Evolutionary conservation across 1,139 yeast species (phyloP).

Genomic region (Tardiomyces blankii): DNA sequence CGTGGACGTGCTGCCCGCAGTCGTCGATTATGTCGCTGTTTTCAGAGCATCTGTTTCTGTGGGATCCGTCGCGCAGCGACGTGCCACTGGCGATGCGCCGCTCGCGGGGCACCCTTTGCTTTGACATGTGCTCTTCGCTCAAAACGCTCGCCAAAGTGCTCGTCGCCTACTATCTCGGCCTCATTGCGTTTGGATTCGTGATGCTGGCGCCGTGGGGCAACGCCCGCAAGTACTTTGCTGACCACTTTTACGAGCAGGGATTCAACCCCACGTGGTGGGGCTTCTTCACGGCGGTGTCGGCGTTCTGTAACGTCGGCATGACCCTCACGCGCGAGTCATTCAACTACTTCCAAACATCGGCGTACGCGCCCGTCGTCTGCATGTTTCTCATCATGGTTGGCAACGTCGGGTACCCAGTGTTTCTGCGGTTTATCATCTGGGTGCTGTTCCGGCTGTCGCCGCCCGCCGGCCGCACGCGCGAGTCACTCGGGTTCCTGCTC

Average conservation of each 20-base stretch:
- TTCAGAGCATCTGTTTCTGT: constrained; percentile 52
- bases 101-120: constrained; percentile 31
- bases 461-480: constrained; percentile 39
- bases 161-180: constrained; percentile 59
- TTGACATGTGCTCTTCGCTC: constrained; percentile 45
- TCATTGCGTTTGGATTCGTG: constrained; percentile 50
- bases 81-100: constrained; percentile 43
- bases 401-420: constrained; percentile 85
- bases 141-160: constrained; percentile 63
- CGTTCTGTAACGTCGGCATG: constrained; percentile 76
- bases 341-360: constrained; percentile 49
- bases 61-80: constrained; percentile 56
- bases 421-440: constrained; percentile 77
- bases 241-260: constrained; percentile 31
- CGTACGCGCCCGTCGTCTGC: constrained; percentile 52
- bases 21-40: constrained; percentile 46
- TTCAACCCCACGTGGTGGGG: constrained; percentile 82
- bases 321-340: constrained; percentile 75
- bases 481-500: constrained; percentile 72
- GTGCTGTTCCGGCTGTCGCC: constrained; percentile 53
- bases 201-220: constrained; percentile 59
- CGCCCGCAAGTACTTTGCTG: too few relatives aligned
- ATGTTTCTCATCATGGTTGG: constrained; percentile 74
- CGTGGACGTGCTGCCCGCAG: constrained; percentile 33
- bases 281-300: constrained; percentile 63